Evolutionary conservation across 805 yeast genomes (phyloP).

Genomic region (Henningerozyma blattae): DNA sequence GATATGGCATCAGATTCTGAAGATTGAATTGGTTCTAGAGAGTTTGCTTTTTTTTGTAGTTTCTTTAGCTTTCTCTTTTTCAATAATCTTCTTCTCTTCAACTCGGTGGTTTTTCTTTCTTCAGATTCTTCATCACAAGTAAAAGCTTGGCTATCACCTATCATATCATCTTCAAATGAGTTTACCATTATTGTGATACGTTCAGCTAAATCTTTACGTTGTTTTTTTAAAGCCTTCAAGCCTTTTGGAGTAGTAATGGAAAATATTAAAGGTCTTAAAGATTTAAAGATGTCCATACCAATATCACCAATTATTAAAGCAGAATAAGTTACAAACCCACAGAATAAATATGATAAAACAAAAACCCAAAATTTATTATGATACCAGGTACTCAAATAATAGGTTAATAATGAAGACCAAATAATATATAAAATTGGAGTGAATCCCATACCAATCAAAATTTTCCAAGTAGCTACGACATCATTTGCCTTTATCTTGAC

Average conservation of each 20-base stretch:
- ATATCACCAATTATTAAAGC: conserved; percentile 87
- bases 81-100: conserved; percentile 27
- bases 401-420: conserved; percentile 55
- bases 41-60: conserved; percentile 1
- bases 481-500: conserved; percentile 90
- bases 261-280: conserved; percentile 68
- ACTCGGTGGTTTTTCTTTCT: conserved; percentile 26
- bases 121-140: conserved; percentile 16
- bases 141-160: conserved; percentile 7
- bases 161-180: conserved; percentile 56
- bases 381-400: conserved; percentile 21
- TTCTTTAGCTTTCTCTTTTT: conserved; percentile 13
- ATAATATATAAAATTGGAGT: conserved; percentile 79
- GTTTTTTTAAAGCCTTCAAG: conserved; percentile 43
- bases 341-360: conserved; percentile 44
- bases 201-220: conserved; percentile 49
- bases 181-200: conserved; percentile 74
- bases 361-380: conserved; percentile 30
- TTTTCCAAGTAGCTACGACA: conserved; percentile 96
- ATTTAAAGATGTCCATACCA: conserved; percentile 80
- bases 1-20: conserved; percentile 37
- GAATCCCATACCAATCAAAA: conserved; percentile 73
- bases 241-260: conserved; percentile 49
- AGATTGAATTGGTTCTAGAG: conserved; percentile 10
- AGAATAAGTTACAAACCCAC: conserved; percentile 72